Evolutionary conservation across 2,329 filamentous ascomycete genomes (phyloP).

Genomic region (Fusarium phyllophilum): DNA sequence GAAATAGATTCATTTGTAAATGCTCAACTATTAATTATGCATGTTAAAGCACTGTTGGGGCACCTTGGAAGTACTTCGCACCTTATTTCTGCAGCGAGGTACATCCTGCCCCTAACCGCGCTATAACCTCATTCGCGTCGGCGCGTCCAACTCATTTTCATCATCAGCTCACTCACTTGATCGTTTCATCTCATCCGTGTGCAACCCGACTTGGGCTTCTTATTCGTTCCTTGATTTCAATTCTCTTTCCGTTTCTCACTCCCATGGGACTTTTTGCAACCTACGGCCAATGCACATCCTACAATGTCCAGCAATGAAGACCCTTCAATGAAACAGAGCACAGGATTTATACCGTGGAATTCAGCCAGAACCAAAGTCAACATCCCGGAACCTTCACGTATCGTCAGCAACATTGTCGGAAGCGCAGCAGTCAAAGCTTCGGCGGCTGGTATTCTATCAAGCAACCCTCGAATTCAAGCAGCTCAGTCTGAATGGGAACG

Average conservation of each 20-base stretch:
- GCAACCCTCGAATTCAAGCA: slow-evolving; percentile 40
- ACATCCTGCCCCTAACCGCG: slow-evolving; percentile 2
- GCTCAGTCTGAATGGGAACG: slow-evolving; percentile 47
- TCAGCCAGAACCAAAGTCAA: slow-evolving; percentile 10
- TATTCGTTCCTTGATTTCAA: neutral
- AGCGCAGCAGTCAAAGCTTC: slow-evolving; percentile 2
- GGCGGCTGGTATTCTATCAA: slow-evolving; percentile 9
- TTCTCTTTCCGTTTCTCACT: neutral
- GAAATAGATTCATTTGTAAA: neutral
- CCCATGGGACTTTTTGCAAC: neutral
- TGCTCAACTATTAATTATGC: neutral
- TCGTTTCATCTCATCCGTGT: neutral
- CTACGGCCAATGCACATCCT: neutral
- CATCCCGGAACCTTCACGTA: slow-evolving; percentile 20
- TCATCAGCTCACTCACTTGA: slow-evolving; percentile 2
- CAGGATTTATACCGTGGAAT: slow-evolving; percentile 32
- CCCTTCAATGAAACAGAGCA: slow-evolving; percentile 24
- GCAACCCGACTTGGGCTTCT: neutral
- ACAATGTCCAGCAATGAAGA: neutral
- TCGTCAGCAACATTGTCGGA: slow-evolving; percentile 41
- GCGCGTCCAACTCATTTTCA: slow-evolving; percentile 21
- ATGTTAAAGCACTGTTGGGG: neutral
- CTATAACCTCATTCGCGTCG: slow-evolving; percentile 30
- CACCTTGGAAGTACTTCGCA: slow-evolving; percentile 11
- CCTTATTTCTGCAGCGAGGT: slow-evolving; percentile 4